Evolutionary conservation across 2,329 filamentous ascomycete species (phyloP).

Genomic region (Daldinia eschscholtzii): DNA sequence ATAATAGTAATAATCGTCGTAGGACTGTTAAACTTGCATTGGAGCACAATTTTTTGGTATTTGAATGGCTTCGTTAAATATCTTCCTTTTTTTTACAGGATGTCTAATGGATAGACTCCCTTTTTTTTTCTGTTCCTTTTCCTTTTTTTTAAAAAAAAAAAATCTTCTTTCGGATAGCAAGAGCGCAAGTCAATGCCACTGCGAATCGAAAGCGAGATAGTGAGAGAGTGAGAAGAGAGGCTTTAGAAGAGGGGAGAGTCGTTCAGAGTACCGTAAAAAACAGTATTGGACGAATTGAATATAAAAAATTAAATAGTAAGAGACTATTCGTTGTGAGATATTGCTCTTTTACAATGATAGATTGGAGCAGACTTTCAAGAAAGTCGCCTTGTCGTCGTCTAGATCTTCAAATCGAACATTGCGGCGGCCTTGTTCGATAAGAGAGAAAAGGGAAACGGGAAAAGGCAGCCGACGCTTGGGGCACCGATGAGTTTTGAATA

Average conservation of each 20-base stretch:
- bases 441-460: conserved; percentile 55
- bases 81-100: conserved; percentile 15
- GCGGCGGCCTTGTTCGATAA: conserved; percentile 65
- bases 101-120: conserved; percentile 3
- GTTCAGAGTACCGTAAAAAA: conserved; percentile 27
- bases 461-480: conserved; percentile 49
- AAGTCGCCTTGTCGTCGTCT: conserved; percentile 63
- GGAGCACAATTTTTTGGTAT: conserved; percentile 26
- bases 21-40: conserved; percentile 43
- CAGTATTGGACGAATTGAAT: conserved; percentile 44
- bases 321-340: conserved; percentile 32
- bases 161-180: conserved; percentile 53
- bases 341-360: conserved; percentile 48
- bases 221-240: background rate
- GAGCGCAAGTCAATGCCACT: conserved; percentile 67
- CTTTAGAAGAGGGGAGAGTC: conserved; percentile 29
- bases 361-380: conserved; percentile 68
- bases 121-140: conserved; percentile 21
- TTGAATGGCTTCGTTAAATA: conserved; percentile 37
- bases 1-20: conserved; percentile 34
- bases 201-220: conserved; percentile 49
- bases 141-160: conserved; percentile 6
- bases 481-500: conserved; percentile 55
- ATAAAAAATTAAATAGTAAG: conserved; percentile 25
- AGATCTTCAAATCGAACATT: conserved; percentile 68